Conservation (phyloP, 1,284 basidiomycete species). For the Vanrija humicola region DNA sequence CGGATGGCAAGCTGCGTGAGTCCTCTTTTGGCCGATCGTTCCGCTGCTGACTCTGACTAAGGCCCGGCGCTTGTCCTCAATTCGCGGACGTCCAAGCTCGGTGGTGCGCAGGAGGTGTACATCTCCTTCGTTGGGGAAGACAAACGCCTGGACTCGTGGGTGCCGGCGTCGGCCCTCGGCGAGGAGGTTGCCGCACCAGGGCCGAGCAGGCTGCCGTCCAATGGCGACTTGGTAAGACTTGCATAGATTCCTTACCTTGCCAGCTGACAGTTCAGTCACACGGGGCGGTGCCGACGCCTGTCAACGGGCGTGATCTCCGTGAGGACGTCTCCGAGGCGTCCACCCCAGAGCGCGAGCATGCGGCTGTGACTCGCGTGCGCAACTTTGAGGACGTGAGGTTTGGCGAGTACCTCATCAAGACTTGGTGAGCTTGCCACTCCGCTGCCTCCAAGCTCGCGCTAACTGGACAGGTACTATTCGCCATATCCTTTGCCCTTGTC, state of each 20-base stretch:
- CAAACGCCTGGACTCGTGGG: slow-evolving; percentile 74
- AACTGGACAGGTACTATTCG: slow-evolving; percentile 69
- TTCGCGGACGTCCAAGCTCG: slow-evolving; percentile 14
- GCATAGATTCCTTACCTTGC: not conserved
- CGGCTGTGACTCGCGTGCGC: slow-evolving; percentile 37
- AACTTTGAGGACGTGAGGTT: slow-evolving; percentile 49
- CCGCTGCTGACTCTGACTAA: not conserved
- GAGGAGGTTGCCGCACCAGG: slow-evolving; percentile 14
- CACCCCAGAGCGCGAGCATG: slow-evolving; percentile 42
- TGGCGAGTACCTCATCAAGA: slow-evolving; percentile 44
- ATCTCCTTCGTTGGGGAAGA: slow-evolving; percentile 51
- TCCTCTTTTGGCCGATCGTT: not conserved
- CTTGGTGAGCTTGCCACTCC: slow-evolving; percentile 35
- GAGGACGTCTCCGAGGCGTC: slow-evolving; percentile 10
- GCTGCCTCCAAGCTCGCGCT: not conserved
- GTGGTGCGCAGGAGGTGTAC: slow-evolving; percentile 30
- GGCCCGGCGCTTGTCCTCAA: slow-evolving; percentile 28
- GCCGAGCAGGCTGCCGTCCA: slow-evolving; percentile 1
- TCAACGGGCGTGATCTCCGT: not conserved
- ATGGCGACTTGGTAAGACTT: not conserved
- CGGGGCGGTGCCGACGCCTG: not conserved
- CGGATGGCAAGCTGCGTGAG: slow-evolving; percentile 8
- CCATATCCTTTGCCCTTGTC: slow-evolving; percentile 72
- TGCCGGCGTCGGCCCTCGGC: slow-evolving; percentile 49
- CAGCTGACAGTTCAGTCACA: not conserved